Evolutionary conservation across 2,329 filamentous ascomycete species (phyloP), one percentile per base, ranked within the genome.

Genomic region (Pseudocercospora eumusae): DNA sequence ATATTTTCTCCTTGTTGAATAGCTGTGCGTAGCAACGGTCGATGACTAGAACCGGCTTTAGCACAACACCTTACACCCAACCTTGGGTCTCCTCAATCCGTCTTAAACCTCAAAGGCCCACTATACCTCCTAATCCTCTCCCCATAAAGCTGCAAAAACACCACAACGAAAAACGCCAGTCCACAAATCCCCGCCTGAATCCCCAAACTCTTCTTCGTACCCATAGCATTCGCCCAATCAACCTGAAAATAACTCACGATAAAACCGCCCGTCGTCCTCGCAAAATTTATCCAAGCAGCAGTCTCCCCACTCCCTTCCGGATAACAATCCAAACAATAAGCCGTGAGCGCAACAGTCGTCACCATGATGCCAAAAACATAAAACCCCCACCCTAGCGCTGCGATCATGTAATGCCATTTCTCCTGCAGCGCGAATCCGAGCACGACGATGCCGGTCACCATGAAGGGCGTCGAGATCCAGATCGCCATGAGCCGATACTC

Each of bases 311-410:
- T 49, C 9, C 57, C 58, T 20, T 60, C 58, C 8, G 58, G 58
- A 23, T 65, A 65, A n/a, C 55, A 52, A 54, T 65, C 63, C 1
- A 65, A 53, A 20, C 50, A 56, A 53, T 63, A 65, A 5, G 60
- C 25, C 5, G 57, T 65, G 3, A 60, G 21, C 5, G 60, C 60
- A 2, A 60, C 56, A 20, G 63, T 60, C n/a, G 54, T 63, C 20
- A 63, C 45, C 60, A 65, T 65, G 31, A 65, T 61, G 6, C 57
- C 57, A 56, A 65, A 63, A 9, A 62, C 60, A 33, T 63, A 60
- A n/a, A 65, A 44, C 1, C 60, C 63, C 63, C 63, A 65, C 0
- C 60, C 60, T 7, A 61, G 18, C 1, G 60, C 63, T 11, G 60
- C 57, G 20, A 65, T 44, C 49, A 62, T 63, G 25, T 62, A 60